Evolutionary conservation across 805 yeast genomes (phyloP).

Genomic region (Cyberlindnera mrakii): DNA sequence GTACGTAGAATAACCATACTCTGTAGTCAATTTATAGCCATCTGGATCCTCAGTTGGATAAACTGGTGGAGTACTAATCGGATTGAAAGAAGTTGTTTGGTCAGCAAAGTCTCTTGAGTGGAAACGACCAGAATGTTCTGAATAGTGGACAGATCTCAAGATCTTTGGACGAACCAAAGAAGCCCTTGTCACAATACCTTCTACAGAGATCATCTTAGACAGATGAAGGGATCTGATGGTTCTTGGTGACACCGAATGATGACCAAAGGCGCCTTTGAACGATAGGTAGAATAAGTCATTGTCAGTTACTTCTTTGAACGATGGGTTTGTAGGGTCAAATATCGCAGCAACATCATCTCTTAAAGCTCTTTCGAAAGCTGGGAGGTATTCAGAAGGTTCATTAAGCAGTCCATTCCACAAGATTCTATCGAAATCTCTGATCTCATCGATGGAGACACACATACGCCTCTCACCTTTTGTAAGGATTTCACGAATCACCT

Average conservation of each 20-base stretch:
- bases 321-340: constrained; percentile 54
- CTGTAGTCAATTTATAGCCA: constrained; percentile 83
- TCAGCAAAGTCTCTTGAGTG: constrained; percentile 91
- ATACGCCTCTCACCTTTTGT: constrained; percentile 60
- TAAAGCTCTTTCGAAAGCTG: constrained; percentile 84
- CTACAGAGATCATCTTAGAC: constrained; percentile 79
- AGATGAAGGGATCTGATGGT: constrained; percentile 71
- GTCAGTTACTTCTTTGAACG: constrained; percentile 46
- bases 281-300: constrained; percentile 67
- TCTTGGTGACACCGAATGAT: constrained; percentile 81
- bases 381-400: constrained; percentile 78
- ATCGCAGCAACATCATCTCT: constrained; percentile 72
- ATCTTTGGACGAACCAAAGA: constrained; percentile 91
- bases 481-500: constrained; percentile 68
- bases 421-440: constrained; percentile 74
- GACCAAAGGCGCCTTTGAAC: constrained; percentile 88
- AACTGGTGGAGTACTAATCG: constrained; percentile 73
- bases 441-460: constrained; percentile 74
- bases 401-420: constrained; percentile 73
- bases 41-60: constrained; percentile 92
- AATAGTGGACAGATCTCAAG: constrained; percentile 86
- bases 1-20: constrained; percentile 88
- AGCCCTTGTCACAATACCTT: constrained; percentile 93
- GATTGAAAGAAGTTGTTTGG: constrained; percentile 85
- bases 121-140: constrained; percentile 76